Evolutionary conservation across 306 rosid species (phyloP).

Genomic region (Trifolium repens): DNA sequence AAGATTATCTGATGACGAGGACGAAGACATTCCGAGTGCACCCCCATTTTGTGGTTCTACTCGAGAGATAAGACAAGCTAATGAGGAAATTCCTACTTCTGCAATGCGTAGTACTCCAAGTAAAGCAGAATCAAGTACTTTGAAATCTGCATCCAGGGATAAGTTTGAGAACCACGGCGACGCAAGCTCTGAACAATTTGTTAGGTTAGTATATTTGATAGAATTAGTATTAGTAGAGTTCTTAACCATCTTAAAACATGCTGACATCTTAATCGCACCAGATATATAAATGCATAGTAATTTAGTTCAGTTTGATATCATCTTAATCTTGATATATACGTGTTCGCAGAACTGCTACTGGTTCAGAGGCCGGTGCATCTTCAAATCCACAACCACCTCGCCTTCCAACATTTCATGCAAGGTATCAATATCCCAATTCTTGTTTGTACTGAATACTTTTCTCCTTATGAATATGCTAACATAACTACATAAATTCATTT

Average conservation of each 20-base stretch:
- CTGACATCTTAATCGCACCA: slow-evolving; percentile 20
- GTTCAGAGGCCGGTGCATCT: slow-evolving; percentile 66
- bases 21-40: slow-evolving; percentile 77
- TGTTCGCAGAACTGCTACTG: slow-evolving; percentile 61
- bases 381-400: slow-evolving; percentile 69
- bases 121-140: slow-evolving; percentile 40
- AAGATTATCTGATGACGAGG: slow-evolving; percentile 71
- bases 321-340: slow-evolving; percentile 28
- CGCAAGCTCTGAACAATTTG: slow-evolving; percentile 57
- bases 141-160: slow-evolving; percentile 45
- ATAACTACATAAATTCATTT: slow-evolving; percentile 41
- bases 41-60: slow-evolving; percentile 73
- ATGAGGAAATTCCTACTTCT: slow-evolving; percentile 51
- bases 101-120: slow-evolving; percentile 42
- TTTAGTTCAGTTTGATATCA: not conserved
- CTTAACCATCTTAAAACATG: slow-evolving; percentile 9
- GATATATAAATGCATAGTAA: not conserved
- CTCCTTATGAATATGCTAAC: slow-evolving; percentile 38
- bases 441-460: slow-evolving; percentile 35
- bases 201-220: slow-evolving; percentile 58
- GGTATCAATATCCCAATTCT: slow-evolving; percentile 52
- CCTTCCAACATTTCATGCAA: slow-evolving; percentile 91
- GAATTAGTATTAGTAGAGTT: slow-evolving; percentile 19
- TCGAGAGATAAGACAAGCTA: slow-evolving; percentile 62
- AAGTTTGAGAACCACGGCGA: slow-evolving; percentile 42